Conservation (phyloP, 139 green algal species). For the Chlorella sp. region DNA sequence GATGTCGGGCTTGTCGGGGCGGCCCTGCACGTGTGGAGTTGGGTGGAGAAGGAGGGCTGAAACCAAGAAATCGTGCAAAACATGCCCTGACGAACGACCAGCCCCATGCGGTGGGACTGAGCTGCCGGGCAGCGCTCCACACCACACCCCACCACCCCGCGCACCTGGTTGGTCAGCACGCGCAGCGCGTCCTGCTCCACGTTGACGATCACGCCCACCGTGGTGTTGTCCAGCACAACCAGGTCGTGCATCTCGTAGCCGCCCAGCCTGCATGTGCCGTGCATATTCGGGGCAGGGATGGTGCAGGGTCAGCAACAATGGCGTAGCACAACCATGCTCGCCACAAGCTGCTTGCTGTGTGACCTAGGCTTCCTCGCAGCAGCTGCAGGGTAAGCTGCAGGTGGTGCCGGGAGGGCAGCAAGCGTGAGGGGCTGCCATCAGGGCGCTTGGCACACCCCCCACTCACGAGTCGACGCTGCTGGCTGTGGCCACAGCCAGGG, state of each 20-base stretch:
- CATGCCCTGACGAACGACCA: too few relatives aligned
- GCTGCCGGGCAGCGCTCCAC: background rate
- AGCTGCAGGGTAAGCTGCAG: background rate
- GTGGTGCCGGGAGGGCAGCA: background rate
- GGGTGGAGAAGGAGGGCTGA: too few relatives aligned
- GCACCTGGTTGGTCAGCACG: conserved; percentile 63
- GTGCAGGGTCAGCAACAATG: background rate
- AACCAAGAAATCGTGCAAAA: too few relatives aligned
- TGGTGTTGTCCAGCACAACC: conserved; percentile 80
- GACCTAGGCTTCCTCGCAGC: background rate
- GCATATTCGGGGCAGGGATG: background rate
- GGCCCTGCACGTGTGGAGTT: conserved; percentile 53
- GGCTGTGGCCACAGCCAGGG: conserved; percentile 59
- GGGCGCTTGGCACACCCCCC: too few relatives aligned
- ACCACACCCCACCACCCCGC: background rate
- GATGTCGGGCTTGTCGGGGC: conserved; percentile 76
- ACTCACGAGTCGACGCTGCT: conserved; percentile 56
- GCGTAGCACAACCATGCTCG: background rate
- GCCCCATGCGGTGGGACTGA: too few relatives aligned
- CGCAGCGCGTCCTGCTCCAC: conserved; percentile 75
- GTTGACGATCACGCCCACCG: conserved; percentile 77
- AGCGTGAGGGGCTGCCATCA: background rate
- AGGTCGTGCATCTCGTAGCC: conserved; percentile 95
- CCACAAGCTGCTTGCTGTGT: background rate
- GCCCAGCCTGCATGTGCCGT: conserved; percentile 72